Conservation (phyloP, 2,329 filamentous ascomycete genomes). For the Apiospora malaysiana region DNA sequence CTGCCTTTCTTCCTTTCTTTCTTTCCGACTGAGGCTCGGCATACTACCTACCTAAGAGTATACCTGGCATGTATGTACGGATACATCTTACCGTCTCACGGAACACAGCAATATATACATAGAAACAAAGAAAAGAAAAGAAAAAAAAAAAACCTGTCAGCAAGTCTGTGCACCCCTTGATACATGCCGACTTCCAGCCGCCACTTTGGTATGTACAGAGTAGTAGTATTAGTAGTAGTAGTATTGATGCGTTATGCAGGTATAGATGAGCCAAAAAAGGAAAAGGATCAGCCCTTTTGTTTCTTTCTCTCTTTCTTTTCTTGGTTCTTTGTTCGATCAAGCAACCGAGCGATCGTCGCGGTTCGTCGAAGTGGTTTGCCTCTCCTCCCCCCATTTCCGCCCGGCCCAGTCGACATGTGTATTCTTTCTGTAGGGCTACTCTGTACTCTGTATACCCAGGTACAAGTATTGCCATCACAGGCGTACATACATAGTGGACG, state of each 20-base stretch:
- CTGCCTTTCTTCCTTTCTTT: too few relatives aligned
- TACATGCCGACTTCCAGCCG: not conserved
- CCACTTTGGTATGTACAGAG: too few relatives aligned
- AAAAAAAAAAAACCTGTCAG: not conserved
- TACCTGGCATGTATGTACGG: too few relatives aligned
- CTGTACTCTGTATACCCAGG: too few relatives aligned
- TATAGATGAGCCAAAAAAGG: not conserved
- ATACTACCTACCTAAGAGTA: too few relatives aligned
- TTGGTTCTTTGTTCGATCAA: not conserved
- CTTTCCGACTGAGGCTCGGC: too few relatives aligned
- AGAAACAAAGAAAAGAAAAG: not conserved
- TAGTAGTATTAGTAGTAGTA: too few relatives aligned
- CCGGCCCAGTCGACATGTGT: not conserved
- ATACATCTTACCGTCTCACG: too few relatives aligned
- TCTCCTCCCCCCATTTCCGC: too few relatives aligned
- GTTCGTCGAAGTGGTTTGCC: not conserved
- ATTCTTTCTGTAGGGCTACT: not conserved
- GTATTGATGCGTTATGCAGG: conserved; percentile 13
- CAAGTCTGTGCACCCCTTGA: conserved; percentile 6
- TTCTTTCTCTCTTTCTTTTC: not conserved
- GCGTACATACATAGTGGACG: not conserved
- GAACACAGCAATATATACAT: too few relatives aligned
- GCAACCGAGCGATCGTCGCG: not conserved
- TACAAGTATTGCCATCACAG: too few relatives aligned
- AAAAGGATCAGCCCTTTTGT: not conserved